Evolutionary conservation across 768 basidiomycete species (phyloP).

Genomic region (Hydnomerulius pinastri): DNA sequence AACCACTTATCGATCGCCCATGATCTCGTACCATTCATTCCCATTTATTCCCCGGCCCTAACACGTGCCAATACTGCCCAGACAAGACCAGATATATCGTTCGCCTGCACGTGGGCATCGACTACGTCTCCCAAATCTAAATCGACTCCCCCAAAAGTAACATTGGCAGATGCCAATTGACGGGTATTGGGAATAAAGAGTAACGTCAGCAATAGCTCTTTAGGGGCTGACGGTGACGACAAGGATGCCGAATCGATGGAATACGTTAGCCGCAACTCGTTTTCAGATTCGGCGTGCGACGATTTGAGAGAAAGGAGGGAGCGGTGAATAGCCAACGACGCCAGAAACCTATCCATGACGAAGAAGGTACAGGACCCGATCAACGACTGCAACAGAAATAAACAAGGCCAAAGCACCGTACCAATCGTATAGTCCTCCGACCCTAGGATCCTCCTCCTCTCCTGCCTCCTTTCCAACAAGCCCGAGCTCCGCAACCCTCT

Average conservation of each 20-base stretch:
- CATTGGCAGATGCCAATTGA: constrained; percentile 60
- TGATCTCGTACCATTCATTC: too few species aligned
- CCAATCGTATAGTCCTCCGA: constrained; percentile 72
- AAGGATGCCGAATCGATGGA: constrained; percentile 36
- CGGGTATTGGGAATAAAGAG: constrained; percentile 73
- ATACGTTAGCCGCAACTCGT: constrained; percentile 77
- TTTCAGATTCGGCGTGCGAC: constrained; percentile 64
- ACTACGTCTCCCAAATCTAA: constrained; percentile 60
- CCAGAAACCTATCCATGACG: constrained; percentile 60
- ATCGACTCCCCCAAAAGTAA: constrained; percentile 53
- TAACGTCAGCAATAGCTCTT: constrained; percentile 51
- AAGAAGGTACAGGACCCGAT: neutral
- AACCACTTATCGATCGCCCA: too few species aligned
- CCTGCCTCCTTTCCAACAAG: constrained; percentile 49
- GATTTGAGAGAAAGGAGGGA: constrained; percentile 61
- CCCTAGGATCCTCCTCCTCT: constrained; percentile 64
- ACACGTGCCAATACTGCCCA: constrained; percentile 57
- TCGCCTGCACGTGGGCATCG: constrained; percentile 60
- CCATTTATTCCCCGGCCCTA: too few species aligned
- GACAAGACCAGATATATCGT: constrained; percentile 67
- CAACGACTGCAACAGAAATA: neutral
- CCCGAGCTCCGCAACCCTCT: constrained; percentile 58
- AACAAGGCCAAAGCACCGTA: constrained; percentile 34
- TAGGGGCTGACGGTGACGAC: constrained; percentile 26
- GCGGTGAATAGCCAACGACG: constrained; percentile 65